Evolutionary conservation across 2,329 filamentous ascomycete species (phyloP).

Genomic region (Diaporthe velutina): DNA sequence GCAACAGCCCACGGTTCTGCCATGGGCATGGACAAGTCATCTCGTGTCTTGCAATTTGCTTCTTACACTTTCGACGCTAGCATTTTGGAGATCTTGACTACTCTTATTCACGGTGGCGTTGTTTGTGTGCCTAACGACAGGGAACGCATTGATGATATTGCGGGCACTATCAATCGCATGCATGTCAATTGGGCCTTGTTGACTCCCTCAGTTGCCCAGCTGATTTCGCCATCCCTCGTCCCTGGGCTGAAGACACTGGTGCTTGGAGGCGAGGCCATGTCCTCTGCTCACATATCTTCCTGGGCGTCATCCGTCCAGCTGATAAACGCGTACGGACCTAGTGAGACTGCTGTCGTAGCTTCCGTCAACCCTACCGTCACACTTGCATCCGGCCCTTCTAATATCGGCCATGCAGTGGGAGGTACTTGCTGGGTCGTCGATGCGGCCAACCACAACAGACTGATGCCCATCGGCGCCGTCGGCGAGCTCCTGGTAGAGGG

Average conservation of each 20-base stretch:
- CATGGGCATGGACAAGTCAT: slow-evolving; percentile 42
- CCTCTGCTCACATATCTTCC: slow-evolving; percentile 56
- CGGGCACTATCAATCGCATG: slow-evolving; percentile 40
- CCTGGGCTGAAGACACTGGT: slow-evolving; percentile 30
- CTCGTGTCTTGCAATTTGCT: slow-evolving; percentile 51
- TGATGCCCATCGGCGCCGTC: slow-evolving; percentile 62
- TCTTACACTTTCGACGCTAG: slow-evolving; percentile 50
- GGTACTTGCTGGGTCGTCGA: slow-evolving; percentile 60
- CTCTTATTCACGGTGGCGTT: slow-evolving; percentile 46
- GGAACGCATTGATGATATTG: slow-evolving; percentile 53
- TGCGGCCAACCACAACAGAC: slow-evolving; percentile 58
- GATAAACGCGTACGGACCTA: slow-evolving; percentile 41
- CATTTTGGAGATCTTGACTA: slow-evolving; percentile 42
- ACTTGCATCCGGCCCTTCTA: neutral
- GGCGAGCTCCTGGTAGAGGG: slow-evolving; percentile 69
- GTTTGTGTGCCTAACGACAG: slow-evolving; percentile 53
- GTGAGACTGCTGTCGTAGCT: neutral
- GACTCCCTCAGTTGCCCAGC: slow-evolving; percentile 33
- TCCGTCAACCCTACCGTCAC: neutral
- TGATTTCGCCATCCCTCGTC: slow-evolving; percentile 29
- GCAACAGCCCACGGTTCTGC: slow-evolving; percentile 39
- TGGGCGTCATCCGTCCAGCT: slow-evolving; percentile 14
- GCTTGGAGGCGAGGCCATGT: slow-evolving; percentile 56
- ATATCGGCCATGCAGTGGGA: slow-evolving; percentile 18
- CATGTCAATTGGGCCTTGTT: slow-evolving; percentile 39